Percentiles rank a stretch among this genome's conserved stretches.
Evolutionary conservation across 306 rosid species (phyloP).

Genomic region (Mimosa bimucronata): DNA sequence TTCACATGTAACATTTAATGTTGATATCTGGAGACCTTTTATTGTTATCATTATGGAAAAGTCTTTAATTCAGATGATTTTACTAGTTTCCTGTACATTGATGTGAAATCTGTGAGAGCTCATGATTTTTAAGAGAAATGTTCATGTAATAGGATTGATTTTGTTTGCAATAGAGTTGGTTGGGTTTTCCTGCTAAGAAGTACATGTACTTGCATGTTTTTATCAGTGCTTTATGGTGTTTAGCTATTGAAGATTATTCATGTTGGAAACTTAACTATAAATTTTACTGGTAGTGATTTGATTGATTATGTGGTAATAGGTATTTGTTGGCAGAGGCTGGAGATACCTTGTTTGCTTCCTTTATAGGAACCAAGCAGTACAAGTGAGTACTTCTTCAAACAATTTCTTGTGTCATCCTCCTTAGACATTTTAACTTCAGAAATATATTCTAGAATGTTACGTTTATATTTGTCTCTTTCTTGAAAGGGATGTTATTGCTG

Average conservation of each 20-base stretch:
- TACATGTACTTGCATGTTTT: constrained; percentile 19
- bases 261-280: constrained; percentile 15
- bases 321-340: constrained; percentile 97
- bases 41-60: neutral
- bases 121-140: constrained; percentile 18
- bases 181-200: neutral
- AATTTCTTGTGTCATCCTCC: constrained; percentile 27
- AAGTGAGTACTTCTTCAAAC: constrained; percentile 57
- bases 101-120: constrained; percentile 16
- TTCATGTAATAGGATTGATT: constrained; percentile 18
- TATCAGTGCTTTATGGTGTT: constrained; percentile 12
- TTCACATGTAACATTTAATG: constrained; percentile 1
- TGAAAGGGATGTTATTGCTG: constrained; percentile 89
- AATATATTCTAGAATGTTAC: constrained; percentile 30
- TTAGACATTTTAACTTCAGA: constrained; percentile 30
- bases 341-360: constrained; percentile 97
- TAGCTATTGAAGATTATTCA: neutral
- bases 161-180: constrained; percentile 14
- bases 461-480: constrained; percentile 27
- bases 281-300: constrained; percentile 1
- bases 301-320: constrained; percentile 53
- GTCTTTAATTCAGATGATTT: constrained; percentile 14
- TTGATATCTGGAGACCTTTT: constrained; percentile 23
- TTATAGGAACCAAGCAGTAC: constrained; percentile 95
- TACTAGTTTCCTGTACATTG: constrained; percentile 24